These are phyloP conservation scores for Zygoascus sp. DNA, from an alignment of 1,139 yeast species.

Conservation along the genomic window DNA sequence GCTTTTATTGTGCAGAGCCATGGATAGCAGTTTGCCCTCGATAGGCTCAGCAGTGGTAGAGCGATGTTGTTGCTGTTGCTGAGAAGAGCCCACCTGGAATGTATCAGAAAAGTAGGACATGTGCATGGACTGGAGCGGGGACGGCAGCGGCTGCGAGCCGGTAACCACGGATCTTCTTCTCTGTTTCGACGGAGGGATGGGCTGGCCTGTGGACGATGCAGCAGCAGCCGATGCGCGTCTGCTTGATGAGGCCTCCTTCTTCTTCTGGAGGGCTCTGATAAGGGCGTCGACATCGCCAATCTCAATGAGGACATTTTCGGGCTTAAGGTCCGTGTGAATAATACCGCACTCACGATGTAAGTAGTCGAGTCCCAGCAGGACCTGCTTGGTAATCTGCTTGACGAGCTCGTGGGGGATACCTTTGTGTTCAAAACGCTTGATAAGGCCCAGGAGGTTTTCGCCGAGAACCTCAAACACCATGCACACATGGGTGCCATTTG, in stretches of 20 bases:
- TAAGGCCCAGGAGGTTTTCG: slow-evolving; percentile 68
- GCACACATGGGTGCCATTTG: slow-evolving; percentile 76
- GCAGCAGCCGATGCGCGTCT: background rate
- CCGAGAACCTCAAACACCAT: slow-evolving; percentile 91
- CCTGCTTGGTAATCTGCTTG: slow-evolving; percentile 76
- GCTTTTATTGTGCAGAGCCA: slow-evolving; percentile 12
- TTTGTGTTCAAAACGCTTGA: slow-evolving; percentile 59
- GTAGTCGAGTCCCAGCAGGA: slow-evolving; percentile 71
- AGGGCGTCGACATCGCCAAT: slow-evolving; percentile 73
- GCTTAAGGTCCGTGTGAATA: slow-evolving; percentile 85
- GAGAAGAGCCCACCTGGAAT: too few species aligned
- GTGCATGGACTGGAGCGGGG: slow-evolving; percentile 46
- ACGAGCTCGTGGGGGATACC: slow-evolving; percentile 73
- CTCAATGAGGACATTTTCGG: slow-evolving; percentile 81
- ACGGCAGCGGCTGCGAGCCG: slow-evolving; percentile 82
- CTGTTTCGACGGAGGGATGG: background rate
- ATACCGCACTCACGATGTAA: slow-evolving; percentile 84
- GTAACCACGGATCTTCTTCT: slow-evolving; percentile 75
- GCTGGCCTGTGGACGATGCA: background rate
- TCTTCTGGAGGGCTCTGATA: slow-evolving; percentile 37
- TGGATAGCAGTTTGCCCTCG: slow-evolving; percentile 25
- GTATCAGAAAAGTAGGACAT: background rate
- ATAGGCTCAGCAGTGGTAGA: slow-evolving; percentile 18
- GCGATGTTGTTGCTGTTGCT: background rate
- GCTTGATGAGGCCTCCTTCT: slow-evolving; percentile 1